Evolutionary conservation across 495 filamentous ascomycete genomes (phyloP).

Genomic region (Lophiotrema nucula): DNA sequence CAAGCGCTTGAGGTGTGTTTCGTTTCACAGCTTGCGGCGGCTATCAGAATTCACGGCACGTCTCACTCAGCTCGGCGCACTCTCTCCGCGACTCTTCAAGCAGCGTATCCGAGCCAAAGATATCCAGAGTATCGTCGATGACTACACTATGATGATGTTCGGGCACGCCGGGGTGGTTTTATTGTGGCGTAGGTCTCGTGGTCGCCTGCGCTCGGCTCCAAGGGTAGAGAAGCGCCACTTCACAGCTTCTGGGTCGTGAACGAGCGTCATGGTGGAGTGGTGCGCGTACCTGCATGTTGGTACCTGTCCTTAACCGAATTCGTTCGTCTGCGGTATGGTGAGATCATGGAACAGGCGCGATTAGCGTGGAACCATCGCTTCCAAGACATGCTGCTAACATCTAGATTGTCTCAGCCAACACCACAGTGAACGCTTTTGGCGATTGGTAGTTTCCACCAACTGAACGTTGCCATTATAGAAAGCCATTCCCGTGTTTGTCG

Average conservation of each 20-base stretch:
- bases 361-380: too few relatives aligned
- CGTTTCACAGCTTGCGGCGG: background rate
- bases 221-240: conserved; percentile 19
- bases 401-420: too few relatives aligned
- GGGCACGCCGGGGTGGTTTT: conserved; percentile 15
- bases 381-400: too few relatives aligned
- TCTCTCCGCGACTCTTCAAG: background rate
- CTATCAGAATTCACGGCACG: background rate
- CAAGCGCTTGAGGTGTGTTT: too few relatives aligned
- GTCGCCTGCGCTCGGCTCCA: conserved; percentile 7
- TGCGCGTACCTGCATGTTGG: conserved; percentile 31
- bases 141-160: background rate
- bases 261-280: background rate
- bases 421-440: too few relatives aligned
- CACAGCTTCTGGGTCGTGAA: background rate
- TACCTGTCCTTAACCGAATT: too few relatives aligned
- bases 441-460: too few relatives aligned
- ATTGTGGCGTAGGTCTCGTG: conserved; percentile 27
- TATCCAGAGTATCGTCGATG: background rate
- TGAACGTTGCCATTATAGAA: too few relatives aligned
- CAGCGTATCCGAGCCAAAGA: background rate
- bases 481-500: too few relatives aligned
- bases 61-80: background rate
- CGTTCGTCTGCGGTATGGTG: too few relatives aligned
- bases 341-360: too few relatives aligned